Conservation (phyloP, 495 filamentous ascomycete species). For the Tuber indicum region DNA sequence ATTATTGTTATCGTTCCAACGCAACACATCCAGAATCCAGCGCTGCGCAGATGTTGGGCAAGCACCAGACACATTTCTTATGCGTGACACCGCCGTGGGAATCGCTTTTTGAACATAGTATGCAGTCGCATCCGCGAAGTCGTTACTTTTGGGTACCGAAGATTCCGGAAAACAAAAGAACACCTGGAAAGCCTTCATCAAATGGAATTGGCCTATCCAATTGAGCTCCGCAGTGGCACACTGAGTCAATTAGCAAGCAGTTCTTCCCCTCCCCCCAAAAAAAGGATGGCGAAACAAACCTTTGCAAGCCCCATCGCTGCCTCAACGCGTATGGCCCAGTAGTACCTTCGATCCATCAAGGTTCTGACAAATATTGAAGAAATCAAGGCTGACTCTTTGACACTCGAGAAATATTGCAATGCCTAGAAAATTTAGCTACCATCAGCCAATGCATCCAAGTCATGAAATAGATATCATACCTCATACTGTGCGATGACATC, state of each 20-base stretch:
- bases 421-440: slow-evolving; percentile 24
- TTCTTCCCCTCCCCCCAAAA: neutral
- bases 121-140: slow-evolving; percentile 74
- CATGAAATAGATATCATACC: slow-evolving; percentile 43
- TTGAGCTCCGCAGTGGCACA: slow-evolving; percentile 62
- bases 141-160: slow-evolving; percentile 72
- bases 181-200: slow-evolving; percentile 75
- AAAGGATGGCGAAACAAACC: neutral
- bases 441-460: neutral
- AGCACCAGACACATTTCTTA: slow-evolving; percentile 67
- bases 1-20: slow-evolving; percentile 85
- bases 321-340: slow-evolving; percentile 79
- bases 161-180: slow-evolving; percentile 75
- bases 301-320: slow-evolving; percentile 67
- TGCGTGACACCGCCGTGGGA: slow-evolving; percentile 65
- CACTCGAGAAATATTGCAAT: slow-evolving; percentile 36
- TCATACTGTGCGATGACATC: slow-evolving; percentile 95
- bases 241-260: slow-evolving; percentile 24
- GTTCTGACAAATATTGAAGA: slow-evolving; percentile 83
- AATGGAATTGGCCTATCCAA: slow-evolving; percentile 76
- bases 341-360: slow-evolving; percentile 85
- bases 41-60: slow-evolving; percentile 67
- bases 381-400: slow-evolving; percentile 51
- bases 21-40: slow-evolving; percentile 80
- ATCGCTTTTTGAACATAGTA: slow-evolving; percentile 80